Base-by-base conservation (phyloP, 306 rosid species). In the Cajanus cajan region DNA sequence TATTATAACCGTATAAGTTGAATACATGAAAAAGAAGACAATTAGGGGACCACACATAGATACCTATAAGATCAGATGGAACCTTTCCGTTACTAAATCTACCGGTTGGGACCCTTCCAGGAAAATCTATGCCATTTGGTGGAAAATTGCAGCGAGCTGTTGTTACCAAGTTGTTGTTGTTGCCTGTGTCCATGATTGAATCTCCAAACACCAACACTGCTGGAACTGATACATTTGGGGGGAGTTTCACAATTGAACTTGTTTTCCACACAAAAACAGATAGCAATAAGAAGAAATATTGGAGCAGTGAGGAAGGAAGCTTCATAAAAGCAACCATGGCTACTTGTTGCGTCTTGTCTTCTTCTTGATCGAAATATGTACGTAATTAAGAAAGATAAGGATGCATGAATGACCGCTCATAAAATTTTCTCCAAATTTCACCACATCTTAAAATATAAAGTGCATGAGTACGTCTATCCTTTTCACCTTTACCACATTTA, bases 181-280 rank as follows among this genome's bases (percentile, higher is more conserved):
- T 93, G 43, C 98, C 98, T 0, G 98, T 90, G 58, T 93, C 98
- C 85, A 93, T 59, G 59, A 93, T 82, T 0, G 96, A 90, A 41
- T 93, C 98, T 36, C 98, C 98, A 5, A 93, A 86, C 41, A 85
- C 88, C 1, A 88, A 62, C 2, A 89, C 78, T 0, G 96, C 97
- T 1, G 97, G 91, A 45, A 89, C 11, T 1, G 82, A 13, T 48
- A 31, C 52, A 36, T 85, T 84, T 58, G 84, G 82, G 22, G 94
- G 92, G 1, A 92, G 62, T 31, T 76, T 73, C 43, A 77, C 2
- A 34, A 43, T 12, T 54, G 41, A 83, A 64, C 59, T 13, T 16
- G 86, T 24, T 18, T 33, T 51, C 34, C 21, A 24, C 6, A 48
- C 55, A 33, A 79, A 0, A 67, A 69, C 68, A 16, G 79, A 40